phyloP scores from a whole-genome alignment of 345 rosid genomes.

The Kernera saxatilis region DNA sequence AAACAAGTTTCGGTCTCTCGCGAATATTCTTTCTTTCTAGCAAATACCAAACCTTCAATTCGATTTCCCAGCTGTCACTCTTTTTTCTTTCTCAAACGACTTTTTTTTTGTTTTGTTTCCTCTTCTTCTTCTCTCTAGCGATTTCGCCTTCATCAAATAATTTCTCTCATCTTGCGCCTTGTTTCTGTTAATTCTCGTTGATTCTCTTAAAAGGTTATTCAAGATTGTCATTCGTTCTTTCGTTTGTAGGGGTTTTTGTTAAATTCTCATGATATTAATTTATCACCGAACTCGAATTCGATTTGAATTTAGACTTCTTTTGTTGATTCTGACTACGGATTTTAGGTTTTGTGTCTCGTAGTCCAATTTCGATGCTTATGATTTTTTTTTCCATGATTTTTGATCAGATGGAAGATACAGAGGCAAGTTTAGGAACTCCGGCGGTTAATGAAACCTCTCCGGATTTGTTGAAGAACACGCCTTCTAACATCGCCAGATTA shows the following conservation, averaged over 20 bases:
- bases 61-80: constrained; percentile 33
- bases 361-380: not conserved
- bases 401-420: constrained; percentile 46
- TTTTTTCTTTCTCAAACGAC: constrained; percentile 6
- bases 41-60: constrained; percentile 15
- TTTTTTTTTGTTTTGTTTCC: not conserved
- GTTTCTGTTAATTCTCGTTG: not conserved
- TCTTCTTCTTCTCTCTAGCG: constrained; percentile 1
- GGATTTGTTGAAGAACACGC: constrained; percentile 87
- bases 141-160: not conserved
- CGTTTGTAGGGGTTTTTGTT: constrained; percentile 24
- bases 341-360: constrained; percentile 2
- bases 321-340: not conserved
- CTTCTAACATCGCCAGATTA: constrained; percentile 80
- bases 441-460: constrained; percentile 47
- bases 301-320: not conserved
- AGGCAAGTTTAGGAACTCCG: constrained; percentile 13
- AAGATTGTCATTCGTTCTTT: not conserved
- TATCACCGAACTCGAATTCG: not conserved
- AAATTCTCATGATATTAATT: not conserved
- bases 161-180: not conserved
- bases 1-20: not conserved
- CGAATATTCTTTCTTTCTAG: constrained; percentile 24
- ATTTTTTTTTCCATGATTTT: not conserved
- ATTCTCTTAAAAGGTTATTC: not conserved